These are phyloP conservation scores for Triticum timopheevii DNA, from an alignment of 176 grass and related monocot species.

Conservation along the genomic window DNA sequence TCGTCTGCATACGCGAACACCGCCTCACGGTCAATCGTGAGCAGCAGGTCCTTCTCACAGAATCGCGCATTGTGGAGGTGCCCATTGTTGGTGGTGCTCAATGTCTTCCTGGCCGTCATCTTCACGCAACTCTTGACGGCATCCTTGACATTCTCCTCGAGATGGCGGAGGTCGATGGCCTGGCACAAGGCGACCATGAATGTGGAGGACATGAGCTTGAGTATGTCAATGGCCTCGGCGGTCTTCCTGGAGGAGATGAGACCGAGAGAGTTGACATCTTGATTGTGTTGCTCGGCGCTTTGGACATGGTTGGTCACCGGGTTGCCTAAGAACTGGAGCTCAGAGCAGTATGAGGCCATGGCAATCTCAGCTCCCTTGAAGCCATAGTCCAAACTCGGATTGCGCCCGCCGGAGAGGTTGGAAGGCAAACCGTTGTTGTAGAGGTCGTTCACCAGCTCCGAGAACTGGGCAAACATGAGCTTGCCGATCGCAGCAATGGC, in stretches of 20 bases:
- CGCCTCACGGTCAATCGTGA: conserved; percentile 54
- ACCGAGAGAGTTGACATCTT: conserved; percentile 87
- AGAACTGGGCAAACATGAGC: conserved; percentile 86
- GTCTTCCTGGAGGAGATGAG: conserved; percentile 87
- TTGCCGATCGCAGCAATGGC: conserved; percentile 61
- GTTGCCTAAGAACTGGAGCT: conserved; percentile 81
- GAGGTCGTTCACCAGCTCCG: conserved; percentile 80
- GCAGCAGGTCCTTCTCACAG: conserved; percentile 65
- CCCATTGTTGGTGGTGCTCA: conserved; percentile 37
- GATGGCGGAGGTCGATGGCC: conserved; percentile 66
- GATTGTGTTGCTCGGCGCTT: conserved; percentile 95
- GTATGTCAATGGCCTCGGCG: conserved; percentile 68
- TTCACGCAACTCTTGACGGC: conserved; percentile 61
- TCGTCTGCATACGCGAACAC: conserved; percentile 72
- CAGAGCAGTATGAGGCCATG: conserved; percentile 91
- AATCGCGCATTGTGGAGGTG: conserved; percentile 53
- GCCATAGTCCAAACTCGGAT: conserved; percentile 89
- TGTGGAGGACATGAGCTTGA: conserved; percentile 95
- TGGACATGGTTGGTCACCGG: conserved; percentile 90
- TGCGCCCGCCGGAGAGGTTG: conserved; percentile 81
- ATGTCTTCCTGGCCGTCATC: conserved; percentile 47
- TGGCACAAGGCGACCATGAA: conserved; percentile 76
- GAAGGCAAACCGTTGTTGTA: conserved; percentile 89
- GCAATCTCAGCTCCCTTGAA: conserved; percentile 94
- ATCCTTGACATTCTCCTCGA: conserved; percentile 68